Evolutionary conservation across 129 eudicot genomes (phyloP).

Genomic region (Heracleum sosnowskyi): DNA sequence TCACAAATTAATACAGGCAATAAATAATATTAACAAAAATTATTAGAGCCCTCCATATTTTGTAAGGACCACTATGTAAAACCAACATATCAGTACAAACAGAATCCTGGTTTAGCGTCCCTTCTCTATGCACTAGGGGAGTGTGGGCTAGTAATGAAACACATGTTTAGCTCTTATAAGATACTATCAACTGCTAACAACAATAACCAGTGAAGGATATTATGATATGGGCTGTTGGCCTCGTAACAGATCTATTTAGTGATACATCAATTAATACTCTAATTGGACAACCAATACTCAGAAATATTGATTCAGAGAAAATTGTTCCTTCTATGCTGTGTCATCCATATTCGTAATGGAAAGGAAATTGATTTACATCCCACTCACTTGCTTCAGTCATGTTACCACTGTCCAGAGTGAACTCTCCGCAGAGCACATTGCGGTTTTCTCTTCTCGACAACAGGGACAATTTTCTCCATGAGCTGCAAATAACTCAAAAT

Average conservation of each 20-base stretch:
- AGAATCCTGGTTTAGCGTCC: not conserved
- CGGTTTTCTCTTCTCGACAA: constrained; percentile 64
- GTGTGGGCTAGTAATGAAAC: not conserved
- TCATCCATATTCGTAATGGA: constrained; percentile 6
- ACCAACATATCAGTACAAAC: not conserved
- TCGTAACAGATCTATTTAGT: not conserved
- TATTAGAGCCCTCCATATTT: not conserved
- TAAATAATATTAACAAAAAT: not conserved
- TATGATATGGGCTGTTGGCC: not conserved
- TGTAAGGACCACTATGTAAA: not conserved
- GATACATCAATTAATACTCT: not conserved
- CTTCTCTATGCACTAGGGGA: not conserved
- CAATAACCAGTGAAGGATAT: not conserved
- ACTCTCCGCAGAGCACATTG: constrained; percentile 43
- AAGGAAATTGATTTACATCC: constrained; percentile 14
- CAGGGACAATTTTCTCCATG: constrained; percentile 79
- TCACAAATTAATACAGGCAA: not conserved
- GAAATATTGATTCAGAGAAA: not conserved
- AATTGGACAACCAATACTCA: not conserved
- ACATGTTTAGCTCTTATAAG: not conserved
- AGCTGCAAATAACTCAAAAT: constrained; percentile 37
- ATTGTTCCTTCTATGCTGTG: not conserved
- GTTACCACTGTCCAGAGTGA: constrained; percentile 60
- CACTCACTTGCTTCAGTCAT: not conserved
- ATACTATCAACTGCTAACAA: not conserved